These are phyloP conservation scores for Amanita brunnescens DNA, from an alignment of 768 basidiomycete genomes.

Conservation along the genomic window DNA sequence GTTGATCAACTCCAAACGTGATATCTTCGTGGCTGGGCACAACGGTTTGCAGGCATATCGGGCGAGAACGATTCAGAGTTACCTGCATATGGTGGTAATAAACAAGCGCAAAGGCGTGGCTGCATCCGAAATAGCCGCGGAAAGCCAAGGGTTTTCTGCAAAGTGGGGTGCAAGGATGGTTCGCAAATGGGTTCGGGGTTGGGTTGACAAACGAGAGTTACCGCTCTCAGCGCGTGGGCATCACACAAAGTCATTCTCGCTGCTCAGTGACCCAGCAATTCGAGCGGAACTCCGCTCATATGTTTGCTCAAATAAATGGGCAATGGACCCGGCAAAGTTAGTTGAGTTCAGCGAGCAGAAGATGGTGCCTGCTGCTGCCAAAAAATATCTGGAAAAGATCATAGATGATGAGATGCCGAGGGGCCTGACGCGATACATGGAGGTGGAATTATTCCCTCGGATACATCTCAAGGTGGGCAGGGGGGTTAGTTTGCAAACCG, in stretches of 20 bases:
- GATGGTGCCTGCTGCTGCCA: constrained; percentile 17
- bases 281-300: constrained; percentile 20
- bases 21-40: no score
- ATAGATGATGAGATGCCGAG: constrained; percentile 25
- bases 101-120: no score
- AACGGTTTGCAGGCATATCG: no score
- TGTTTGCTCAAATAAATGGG: constrained; percentile 26
- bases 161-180: constrained; percentile 21
- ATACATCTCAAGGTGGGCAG: constrained; percentile 18
- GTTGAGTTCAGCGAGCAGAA: constrained; percentile 16
- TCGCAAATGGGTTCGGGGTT: constrained; percentile 16
- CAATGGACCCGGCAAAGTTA: constrained; percentile 25
- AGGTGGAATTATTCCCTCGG: constrained; percentile 23
- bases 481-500: constrained; percentile 24
- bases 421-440: constrained; percentile 25
- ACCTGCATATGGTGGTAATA: no score
- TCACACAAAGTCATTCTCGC: constrained; percentile 20
- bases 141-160: constrained; percentile 22
- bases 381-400: constrained; percentile 21
- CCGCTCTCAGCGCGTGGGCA: constrained; percentile 17
- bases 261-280: constrained; percentile 21
- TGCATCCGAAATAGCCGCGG: constrained; percentile 21
- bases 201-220: constrained; percentile 17
- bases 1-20: no score
- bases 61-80: no score